Conservation (phyloP, 306 rosid species). For the Ziziphus jujuba region DNA sequence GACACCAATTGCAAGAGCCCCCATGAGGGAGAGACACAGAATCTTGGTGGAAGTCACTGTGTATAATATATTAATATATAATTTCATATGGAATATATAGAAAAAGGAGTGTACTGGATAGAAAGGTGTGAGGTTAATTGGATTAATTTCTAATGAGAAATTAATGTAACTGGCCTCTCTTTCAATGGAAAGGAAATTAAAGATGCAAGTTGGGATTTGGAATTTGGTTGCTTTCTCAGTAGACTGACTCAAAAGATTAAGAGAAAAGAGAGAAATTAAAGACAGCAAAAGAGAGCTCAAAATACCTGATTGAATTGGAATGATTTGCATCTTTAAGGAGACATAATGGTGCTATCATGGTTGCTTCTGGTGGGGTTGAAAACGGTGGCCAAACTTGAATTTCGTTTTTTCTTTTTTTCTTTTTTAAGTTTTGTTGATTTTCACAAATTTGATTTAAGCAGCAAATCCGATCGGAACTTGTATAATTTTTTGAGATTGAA, state of each 20-base stretch:
- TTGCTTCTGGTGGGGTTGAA: not conserved
- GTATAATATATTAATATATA: no score
- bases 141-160: no score
- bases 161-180: no score
- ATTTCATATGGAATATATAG: no score
- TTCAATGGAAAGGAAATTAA: not conserved
- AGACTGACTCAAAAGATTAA: not conserved
- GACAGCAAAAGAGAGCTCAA: no score
- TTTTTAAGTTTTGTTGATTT: not conserved
- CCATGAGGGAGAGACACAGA: no score
- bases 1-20: not conserved
- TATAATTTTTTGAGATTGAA: no score
- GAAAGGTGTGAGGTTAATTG: no score
- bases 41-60: no score
- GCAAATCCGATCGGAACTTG: not conserved
- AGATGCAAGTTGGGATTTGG: not conserved
- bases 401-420: not conserved
- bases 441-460: not conserved
- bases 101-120: no score
- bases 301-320: not conserved
- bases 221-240: not conserved
- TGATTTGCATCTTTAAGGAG: not conserved
- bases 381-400: not conserved
- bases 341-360: slow-evolving; percentile 1
- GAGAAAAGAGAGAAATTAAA: not conserved